Evolutionary conservation across 2,329 filamentous ascomycete genomes (phyloP).

Genomic region (Cladorrhinum sp.): DNA sequence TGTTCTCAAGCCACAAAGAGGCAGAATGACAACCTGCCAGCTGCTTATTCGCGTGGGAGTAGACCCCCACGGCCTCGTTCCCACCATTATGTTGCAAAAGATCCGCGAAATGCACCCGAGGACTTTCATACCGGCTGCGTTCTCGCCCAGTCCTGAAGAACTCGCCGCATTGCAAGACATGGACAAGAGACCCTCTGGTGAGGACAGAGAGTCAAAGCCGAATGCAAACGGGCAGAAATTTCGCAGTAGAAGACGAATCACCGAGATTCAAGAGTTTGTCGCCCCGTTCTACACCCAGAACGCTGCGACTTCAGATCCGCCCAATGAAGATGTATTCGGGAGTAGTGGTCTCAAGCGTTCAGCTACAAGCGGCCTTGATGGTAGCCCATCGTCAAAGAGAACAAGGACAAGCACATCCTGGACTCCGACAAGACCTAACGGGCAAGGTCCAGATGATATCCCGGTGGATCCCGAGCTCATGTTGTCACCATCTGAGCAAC

Average conservation of each 20-base stretch:
- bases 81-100: constrained; percentile 43
- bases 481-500: background rate
- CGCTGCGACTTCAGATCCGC: constrained; percentile 3
- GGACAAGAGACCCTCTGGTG: constrained; percentile 18
- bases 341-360: constrained; percentile 14
- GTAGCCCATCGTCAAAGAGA: constrained; percentile 17
- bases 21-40: constrained; percentile 43
- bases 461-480: constrained; percentile 20
- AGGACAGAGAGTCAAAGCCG: constrained; percentile 21
- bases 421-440: background rate
- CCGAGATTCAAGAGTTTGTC: constrained; percentile 47
- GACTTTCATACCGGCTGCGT: constrained; percentile 41
- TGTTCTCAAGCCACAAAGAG: constrained; percentile 33
- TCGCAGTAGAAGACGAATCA: constrained; percentile 36
- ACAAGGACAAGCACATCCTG: constrained; percentile 3
- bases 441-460: constrained; percentile 11
- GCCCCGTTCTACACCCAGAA: constrained; percentile 47
- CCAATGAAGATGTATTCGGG: constrained; percentile 19
- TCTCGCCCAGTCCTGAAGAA: constrained; percentile 37
- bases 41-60: constrained; percentile 43
- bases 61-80: constrained; percentile 42
- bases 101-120: constrained; percentile 47
- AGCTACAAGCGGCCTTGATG: constrained; percentile 8
- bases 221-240: constrained; percentile 28
- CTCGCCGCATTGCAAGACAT: constrained; percentile 31